A percentile compares a stretch with the other conserved stretches of the same genome.
phyloP scores from a whole-genome alignment of 2,329 filamentous ascomycete species.

The Calonectria crousiana region DNA sequence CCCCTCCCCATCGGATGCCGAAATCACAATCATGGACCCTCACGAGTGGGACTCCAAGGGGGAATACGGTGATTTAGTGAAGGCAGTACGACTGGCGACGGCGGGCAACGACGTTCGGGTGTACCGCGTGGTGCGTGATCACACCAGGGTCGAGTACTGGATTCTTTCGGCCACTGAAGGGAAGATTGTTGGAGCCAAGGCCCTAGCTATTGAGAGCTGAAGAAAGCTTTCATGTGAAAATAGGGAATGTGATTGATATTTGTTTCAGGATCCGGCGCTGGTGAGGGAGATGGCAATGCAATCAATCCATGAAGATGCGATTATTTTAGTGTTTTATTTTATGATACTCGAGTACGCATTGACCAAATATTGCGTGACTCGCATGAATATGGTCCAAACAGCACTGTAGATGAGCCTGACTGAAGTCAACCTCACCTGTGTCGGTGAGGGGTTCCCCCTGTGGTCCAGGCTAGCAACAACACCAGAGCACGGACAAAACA shows the following conservation, averaged over 20 bases:
- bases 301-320: background rate
- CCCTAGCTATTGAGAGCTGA: slow-evolving; percentile 76
- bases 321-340: background rate
- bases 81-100: slow-evolving; percentile 75
- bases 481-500: background rate
- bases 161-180: slow-evolving; percentile 74
- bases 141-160: slow-evolving; percentile 82
- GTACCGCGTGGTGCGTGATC: slow-evolving; percentile 75
- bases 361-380: background rate
- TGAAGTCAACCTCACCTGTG: background rate
- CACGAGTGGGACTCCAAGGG: slow-evolving; percentile 80
- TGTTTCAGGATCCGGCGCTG: background rate
- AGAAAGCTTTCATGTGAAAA: background rate
- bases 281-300: background rate
- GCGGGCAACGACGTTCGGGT: slow-evolving; percentile 78
- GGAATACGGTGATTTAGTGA: slow-evolving; percentile 76
- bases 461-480: background rate
- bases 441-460: no score
- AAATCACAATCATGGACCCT: slow-evolving; percentile 75
- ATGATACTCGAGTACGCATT: background rate
- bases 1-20: slow-evolving; percentile 62
- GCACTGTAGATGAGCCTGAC: background rate
- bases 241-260: background rate
- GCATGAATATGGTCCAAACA: background rate
- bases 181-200: slow-evolving; percentile 82